Percentiles rank a stretch among this genome's conserved stretches.
Conservation (phyloP, 2,329 filamentous ascomycete genomes). For the Botrytis cinerea region DNA sequence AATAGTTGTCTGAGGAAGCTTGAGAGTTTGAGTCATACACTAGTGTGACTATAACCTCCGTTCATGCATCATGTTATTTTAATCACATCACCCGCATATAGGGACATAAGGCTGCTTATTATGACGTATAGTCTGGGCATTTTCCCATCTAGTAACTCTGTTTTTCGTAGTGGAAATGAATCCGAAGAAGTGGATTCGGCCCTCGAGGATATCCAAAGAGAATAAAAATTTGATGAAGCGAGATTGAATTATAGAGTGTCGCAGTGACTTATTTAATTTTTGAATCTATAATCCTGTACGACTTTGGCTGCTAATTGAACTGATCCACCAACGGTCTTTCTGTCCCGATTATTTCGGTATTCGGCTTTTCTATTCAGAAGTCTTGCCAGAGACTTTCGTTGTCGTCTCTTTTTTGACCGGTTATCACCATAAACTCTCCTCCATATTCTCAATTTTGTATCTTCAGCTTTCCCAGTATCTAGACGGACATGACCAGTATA, state of each 20-base stretch:
- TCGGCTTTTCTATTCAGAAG: not conserved
- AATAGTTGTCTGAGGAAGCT: not conserved
- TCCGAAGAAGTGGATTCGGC: too few relatives aligned
- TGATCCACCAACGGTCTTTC: not conserved
- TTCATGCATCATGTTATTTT: not conserved
- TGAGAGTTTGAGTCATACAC: slow-evolving; percentile 4
- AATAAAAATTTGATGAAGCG: not conserved
- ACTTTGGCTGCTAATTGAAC: slow-evolving; percentile 9
- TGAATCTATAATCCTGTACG: not conserved
- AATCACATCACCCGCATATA: not conserved
- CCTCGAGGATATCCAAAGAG: too few relatives aligned
- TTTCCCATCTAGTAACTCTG: not conserved
- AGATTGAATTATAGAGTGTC: not conserved
- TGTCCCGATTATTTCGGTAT: not conserved
- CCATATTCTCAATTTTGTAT: slow-evolving; percentile 12
- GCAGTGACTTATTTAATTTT: not conserved
- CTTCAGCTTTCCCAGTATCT: not conserved
- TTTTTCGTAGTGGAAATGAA: too few relatives aligned
- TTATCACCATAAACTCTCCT: slow-evolving; percentile 7
- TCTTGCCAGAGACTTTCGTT: not conserved
- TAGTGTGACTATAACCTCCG: not conserved
- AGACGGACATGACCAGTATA: slow-evolving; percentile 9
- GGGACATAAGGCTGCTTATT: not conserved
- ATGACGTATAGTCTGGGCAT: too few relatives aligned
- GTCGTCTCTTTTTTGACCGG: not conserved